Evolutionary conservation across 352 stramenopile species (phyloP), one percentile per base, ranked within the genome.

Genomic region (Pythium plurisporium): DNA sequence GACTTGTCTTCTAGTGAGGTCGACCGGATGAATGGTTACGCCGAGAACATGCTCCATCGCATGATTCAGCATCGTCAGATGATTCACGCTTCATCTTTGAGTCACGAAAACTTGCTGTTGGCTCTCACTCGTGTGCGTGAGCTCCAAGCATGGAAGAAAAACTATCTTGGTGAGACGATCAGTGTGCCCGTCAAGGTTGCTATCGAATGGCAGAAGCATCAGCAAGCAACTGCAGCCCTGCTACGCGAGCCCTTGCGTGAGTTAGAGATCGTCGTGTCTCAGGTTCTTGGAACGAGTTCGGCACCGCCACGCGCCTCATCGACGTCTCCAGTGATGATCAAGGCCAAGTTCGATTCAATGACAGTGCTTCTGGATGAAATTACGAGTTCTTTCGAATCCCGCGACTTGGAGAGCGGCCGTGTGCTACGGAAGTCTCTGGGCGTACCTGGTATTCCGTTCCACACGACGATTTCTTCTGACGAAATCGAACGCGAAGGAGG

Each of bases 51-150:
- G 73, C 67, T 96, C 0, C 72, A 89, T 49, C 73, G 76, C 31
- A 85, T 96, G 62, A 61, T 98, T 25, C 87, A 97, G 63, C 87
- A 97, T 41, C 85, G 92, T 25, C 79, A 89, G 19, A 64, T 91
- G 3, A 73, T 97, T 3, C 74, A 90, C 19, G 71, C 73, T 6
- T 70, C 82, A 3, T 82, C 81, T 11, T 59, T 82, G 0, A 89
- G 76, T 43, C 86, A 95, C 52, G 80, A 94, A 59, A 70, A 79
- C 19, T 65, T 95, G 42, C 47, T 95, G 29, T 57, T 72, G n/a
- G 71, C 58, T 17, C 54, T 94, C 2, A 64, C 82, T 19, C 55
- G 72, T 15, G 27, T 72, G n/a, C 53, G 49, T 25, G 47, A 67
- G 37, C 48, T 72, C 8, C 33, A 58, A 22, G 20, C 23, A 15